Evolutionary conservation across 352 stramenopile genomes (phyloP), one percentile per base, ranked within the genome.

Genomic region (Blastocystis sp.): DNA sequence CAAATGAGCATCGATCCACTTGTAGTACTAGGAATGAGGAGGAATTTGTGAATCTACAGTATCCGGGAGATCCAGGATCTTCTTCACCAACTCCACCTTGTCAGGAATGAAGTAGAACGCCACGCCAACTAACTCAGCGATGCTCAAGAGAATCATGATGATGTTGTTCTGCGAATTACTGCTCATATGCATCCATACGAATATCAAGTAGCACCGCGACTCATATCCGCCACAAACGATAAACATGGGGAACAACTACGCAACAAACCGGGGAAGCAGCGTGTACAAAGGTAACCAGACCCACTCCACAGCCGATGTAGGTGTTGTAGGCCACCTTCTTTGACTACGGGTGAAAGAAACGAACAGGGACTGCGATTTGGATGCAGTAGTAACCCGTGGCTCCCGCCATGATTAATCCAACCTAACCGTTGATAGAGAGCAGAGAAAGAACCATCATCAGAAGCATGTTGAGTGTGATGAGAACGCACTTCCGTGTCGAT

Each of bases 191-290:
- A 0, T 33, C 9, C 0, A 66, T 39, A 81, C 71, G 31, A 65
- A 65, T 50, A 81, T n/a, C 0, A 81, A 51, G 33, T 63, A 81
- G 29, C 71, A 81, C 21, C 41, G 71, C 4, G 71, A 81, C 19
- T 39, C 19, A 31, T 81, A 66, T 31, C 71, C 19, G 31, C 71
- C 71, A 65, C 71, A 81, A n/a, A 66, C 24, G n/a, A 81, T 33
- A 19, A 81, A 37, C 9, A 81, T 19, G 21, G 71, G 45, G 51
- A 81, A 81, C 10, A 81, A 65, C 71, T 81, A 63, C n/a, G 13
- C 50, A 3, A 45, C 45, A 81, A 81, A 41, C n/a, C 39, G 24
- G 12, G 21, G 21, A 3, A 66, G 26, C n/a, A 9, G 24, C 4
- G 0, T 1, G 24, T 81, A 81, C 71, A 31, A 81, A 81, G 21